Evolutionary conservation across 139 green algal species (phyloP).

Genomic region (Yamagishiella unicocca): DNA sequence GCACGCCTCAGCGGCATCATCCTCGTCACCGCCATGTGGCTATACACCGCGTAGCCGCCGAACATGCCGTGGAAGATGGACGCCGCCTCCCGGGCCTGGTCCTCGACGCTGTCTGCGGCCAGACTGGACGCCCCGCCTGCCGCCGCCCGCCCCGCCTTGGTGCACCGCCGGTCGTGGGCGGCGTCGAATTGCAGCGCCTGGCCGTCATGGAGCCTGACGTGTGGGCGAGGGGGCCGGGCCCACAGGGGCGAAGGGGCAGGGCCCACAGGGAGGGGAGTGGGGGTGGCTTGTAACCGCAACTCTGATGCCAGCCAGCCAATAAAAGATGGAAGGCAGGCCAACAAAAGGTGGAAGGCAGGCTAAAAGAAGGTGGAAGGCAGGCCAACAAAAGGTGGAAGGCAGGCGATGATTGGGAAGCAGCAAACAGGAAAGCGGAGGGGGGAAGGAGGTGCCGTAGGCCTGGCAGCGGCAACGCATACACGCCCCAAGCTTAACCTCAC

Average conservation of each 20-base stretch:
- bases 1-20: constrained; percentile 23
- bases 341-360: not conserved
- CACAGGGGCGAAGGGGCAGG: not conserved
- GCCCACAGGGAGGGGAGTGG: not conserved
- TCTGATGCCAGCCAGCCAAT: no score
- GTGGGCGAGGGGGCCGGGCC: not conserved
- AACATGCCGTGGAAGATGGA: constrained; percentile 50
- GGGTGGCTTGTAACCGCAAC: no score
- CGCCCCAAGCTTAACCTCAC: no score
- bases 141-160: no score
- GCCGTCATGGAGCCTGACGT: constrained; percentile 44
- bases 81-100: not conserved
- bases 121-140: no score
- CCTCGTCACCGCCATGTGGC: constrained; percentile 9
- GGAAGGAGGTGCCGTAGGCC: no score
- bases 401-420: no score
- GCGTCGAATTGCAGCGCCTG: constrained; percentile 35
- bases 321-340: not conserved
- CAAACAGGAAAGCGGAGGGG: no score
- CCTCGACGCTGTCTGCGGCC: no score
- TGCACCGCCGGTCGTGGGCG: not conserved
- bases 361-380: not conserved
- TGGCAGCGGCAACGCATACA: no score
- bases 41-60: constrained; percentile 45
- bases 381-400: not conserved